Evolutionary conservation across 352 stramenopile genomes (phyloP).

Genomic region (Phytophthora constricta): DNA sequence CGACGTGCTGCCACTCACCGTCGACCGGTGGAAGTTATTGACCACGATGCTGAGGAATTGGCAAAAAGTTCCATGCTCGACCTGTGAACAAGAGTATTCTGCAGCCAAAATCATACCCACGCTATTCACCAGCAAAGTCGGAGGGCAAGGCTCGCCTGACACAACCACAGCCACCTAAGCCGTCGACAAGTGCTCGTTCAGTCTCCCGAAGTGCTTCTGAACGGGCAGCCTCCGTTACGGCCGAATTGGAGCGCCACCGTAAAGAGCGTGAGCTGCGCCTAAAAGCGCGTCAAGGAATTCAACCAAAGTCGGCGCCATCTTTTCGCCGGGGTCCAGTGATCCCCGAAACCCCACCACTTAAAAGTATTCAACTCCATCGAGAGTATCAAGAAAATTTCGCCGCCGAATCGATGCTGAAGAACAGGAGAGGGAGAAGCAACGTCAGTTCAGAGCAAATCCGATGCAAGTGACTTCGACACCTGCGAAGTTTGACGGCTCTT

Average conservation of each 20-base stretch:
- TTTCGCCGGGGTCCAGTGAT: conserved; percentile 50
- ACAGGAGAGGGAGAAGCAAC: conserved; percentile 58
- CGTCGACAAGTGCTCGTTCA: conserved; percentile 47
- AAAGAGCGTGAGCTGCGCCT: conserved; percentile 51
- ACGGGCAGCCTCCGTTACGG: conserved; percentile 36
- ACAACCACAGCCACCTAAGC: conserved; percentile 51
- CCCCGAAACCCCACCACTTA: conserved; percentile 74
- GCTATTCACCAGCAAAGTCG: conserved; percentile 35
- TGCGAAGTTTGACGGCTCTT: conserved; percentile 68
- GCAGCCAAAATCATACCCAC: conserved; percentile 40
- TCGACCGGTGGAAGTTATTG: conserved; percentile 59
- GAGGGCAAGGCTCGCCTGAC: conserved; percentile 46
- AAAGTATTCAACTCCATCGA: conserved; percentile 73
- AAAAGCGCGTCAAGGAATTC: conserved; percentile 33
- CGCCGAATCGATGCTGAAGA: conserved; percentile 64
- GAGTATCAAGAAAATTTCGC: conserved; percentile 80
- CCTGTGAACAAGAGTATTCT: conserved; percentile 70
- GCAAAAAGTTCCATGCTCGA: conserved; percentile 80
- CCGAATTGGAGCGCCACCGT: conserved; percentile 48
- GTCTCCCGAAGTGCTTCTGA: conserved; percentile 39
- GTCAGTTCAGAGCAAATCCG: conserved; percentile 75
- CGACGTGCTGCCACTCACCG: conserved; percentile 62
- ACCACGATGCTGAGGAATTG: conserved; percentile 78
- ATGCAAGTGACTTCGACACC: conserved; percentile 66
- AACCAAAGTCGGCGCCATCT: conserved; percentile 14